Evolutionary conservation across 192 early-diverging fungal genomes (phyloP), one percentile per base, ranked within the genome.

Genomic region (Gryganskiella cystojenkinii): DNA sequence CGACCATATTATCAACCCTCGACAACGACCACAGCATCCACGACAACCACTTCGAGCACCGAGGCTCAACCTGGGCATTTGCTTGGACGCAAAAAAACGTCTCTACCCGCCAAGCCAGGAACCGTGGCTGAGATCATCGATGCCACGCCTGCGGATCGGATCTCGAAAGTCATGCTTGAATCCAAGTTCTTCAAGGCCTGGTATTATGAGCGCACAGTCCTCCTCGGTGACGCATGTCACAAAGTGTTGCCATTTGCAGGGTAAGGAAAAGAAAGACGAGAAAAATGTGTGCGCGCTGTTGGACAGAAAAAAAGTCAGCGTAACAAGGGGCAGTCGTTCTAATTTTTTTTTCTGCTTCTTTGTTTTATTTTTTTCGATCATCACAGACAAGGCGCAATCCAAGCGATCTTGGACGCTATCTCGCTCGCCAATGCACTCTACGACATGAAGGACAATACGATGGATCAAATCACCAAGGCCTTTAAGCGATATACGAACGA

Each of bases 81-180:
- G 1, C 40, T 46, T 24, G 15, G 33, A 3, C 45, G 40, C 24
- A 72, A 40, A 33, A 44, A 28, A 7, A 45, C 61, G 37, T 13
- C 73, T 2, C 46, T 25, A 19, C 54, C 74, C 1, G 61, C 67
- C 24, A 68, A 51, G 35, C 74, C 74, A 19, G 74, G 74, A 0
- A 78, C 74, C 2, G 61, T 78, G 2, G 74, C 31, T 2, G 74
- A 69, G 61, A 64, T 78, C 34, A 63, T 78, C 52, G 74, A 78
- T 33, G 66, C 66, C 2, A 78, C 74, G 8, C 67, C 61, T n/a
- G 22, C 20, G 3, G 66, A 69, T 7, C 59, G 74, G 8, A 54
- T 78, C 50, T 78, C 74, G 7, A 78, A 78, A 31, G 74, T 78
- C n/a, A 78, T 78, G 74, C 61, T 78, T 24, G 66, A 78, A 60